Percentiles rank a stretch among this genome's conserved stretches.
Conservation (phyloP, 805 yeast species). For the Monosporozyma yasuniensis region DNA sequence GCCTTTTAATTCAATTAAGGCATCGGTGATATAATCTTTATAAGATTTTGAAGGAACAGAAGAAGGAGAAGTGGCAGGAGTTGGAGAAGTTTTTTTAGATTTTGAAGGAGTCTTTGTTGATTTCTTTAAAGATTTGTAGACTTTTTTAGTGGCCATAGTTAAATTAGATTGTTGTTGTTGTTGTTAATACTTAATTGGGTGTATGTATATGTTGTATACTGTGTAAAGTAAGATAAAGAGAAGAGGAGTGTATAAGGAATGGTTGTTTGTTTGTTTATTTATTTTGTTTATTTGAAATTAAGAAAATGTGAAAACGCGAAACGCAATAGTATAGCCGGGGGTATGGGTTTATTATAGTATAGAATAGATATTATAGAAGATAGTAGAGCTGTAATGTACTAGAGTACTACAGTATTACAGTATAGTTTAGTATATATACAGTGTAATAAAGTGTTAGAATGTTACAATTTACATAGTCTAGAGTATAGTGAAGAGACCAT, state of each 20-base stretch:
- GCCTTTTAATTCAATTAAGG: slow-evolving; percentile 51
- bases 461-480: too few relatives aligned
- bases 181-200: not conserved
- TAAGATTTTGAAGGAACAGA: slow-evolving; percentile 14
- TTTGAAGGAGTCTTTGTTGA: slow-evolving; percentile 2
- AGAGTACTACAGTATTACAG: too few relatives aligned
- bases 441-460: too few relatives aligned
- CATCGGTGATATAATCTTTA: slow-evolving; percentile 39
- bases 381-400: too few relatives aligned
- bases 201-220: too few relatives aligned
- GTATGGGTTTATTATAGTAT: too few relatives aligned
- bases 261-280: not conserved
- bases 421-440: too few relatives aligned
- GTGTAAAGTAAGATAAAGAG: too few relatives aligned
- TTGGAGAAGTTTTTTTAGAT: slow-evolving; percentile 4
- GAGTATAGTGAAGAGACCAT: too few relatives aligned
- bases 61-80: slow-evolving; percentile 6
- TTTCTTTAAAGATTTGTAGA: slow-evolving; percentile 2
- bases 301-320: too few relatives aligned
- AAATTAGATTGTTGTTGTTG: not conserved
- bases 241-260: not conserved
- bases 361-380: too few relatives aligned
- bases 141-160: slow-evolving; percentile 10
- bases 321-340: not conserved
- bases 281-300: too few relatives aligned